A percentile compares a stretch with the other conserved stretches of the same genome.
Evolutionary conservation across 2,329 filamentous ascomycete species (phyloP).

Genomic region (Phaeosphaeriaceae sp.): DNA sequence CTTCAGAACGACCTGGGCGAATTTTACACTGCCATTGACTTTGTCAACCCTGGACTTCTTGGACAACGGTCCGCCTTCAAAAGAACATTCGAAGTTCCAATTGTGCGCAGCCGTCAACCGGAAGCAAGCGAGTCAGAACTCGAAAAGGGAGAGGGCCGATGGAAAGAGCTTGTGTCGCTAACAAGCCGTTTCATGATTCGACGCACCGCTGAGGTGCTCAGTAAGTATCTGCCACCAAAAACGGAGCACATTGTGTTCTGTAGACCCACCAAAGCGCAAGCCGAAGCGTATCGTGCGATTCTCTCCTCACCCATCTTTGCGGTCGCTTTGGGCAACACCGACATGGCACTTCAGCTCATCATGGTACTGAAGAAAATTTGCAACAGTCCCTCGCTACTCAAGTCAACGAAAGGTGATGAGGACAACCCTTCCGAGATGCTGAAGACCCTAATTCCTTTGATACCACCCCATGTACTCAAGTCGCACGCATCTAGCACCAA

Average conservation of each 20-base stretch:
- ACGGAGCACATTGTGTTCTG: slow-evolving; percentile 73
- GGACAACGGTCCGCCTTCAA: slow-evolving; percentile 68
- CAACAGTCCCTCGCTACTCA: slow-evolving; percentile 71
- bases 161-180: slow-evolving; percentile 65
- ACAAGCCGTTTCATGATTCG: slow-evolving; percentile 71
- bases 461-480: slow-evolving; percentile 63
- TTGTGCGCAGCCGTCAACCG: slow-evolving; percentile 68
- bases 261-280: slow-evolving; percentile 65
- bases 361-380: slow-evolving; percentile 76
- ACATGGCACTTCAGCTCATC: slow-evolving; percentile 71
- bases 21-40: slow-evolving; percentile 71
- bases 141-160: slow-evolving; percentile 68
- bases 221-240: slow-evolving; percentile 70
- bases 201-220: slow-evolving; percentile 69
- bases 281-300: slow-evolving; percentile 67
- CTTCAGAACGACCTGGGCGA: slow-evolving; percentile 72
- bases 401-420: slow-evolving; percentile 57
- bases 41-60: slow-evolving; percentile 70
- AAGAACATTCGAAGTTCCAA: slow-evolving; percentile 68
- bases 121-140: slow-evolving; percentile 66
- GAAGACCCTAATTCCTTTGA: slow-evolving; percentile 54
- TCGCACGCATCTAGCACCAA: slow-evolving; percentile 68
- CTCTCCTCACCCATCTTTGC: slow-evolving; percentile 70
- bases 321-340: slow-evolving; percentile 65
- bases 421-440: slow-evolving; percentile 56